These are phyloP conservation scores for Maudiozyma barnettii DNA, from an alignment of 805 yeast genomes.

Conservation along the genomic window DNA sequence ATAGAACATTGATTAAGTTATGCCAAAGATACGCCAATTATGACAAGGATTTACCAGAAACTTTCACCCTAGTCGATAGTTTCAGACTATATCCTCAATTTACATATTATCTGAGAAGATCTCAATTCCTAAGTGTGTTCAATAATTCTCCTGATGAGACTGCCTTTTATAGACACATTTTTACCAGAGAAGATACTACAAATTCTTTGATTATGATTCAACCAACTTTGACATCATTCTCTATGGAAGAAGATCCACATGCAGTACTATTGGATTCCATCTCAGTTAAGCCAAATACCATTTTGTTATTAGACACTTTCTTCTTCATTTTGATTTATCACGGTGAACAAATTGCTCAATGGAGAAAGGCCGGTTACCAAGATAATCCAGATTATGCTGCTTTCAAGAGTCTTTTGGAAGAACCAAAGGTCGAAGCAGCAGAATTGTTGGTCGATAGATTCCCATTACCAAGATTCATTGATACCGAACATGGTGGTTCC, in stretches of 20 bases:
- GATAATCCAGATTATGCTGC: slow-evolving; percentile 83
- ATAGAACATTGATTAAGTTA: slow-evolving; percentile 77
- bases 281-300: slow-evolving; percentile 80
- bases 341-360: slow-evolving; percentile 88
- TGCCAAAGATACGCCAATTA: slow-evolving; percentile 93
- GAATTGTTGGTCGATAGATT: slow-evolving; percentile 84
- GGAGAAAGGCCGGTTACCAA: slow-evolving; percentile 95
- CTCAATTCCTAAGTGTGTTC: slow-evolving; percentile 91
- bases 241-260: slow-evolving; percentile 75
- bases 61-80: slow-evolving; percentile 75
- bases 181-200: slow-evolving; percentile 83
- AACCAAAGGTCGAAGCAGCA: slow-evolving; percentile 88
- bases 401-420: slow-evolving; percentile 76
- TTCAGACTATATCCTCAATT: slow-evolving; percentile 91
- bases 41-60: slow-evolving; percentile 70
- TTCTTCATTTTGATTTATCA: slow-evolving; percentile 94
- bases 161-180: slow-evolving; percentile 88
- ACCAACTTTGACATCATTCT: slow-evolving; percentile 85
- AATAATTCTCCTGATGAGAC: slow-evolving; percentile 99
- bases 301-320: slow-evolving; percentile 85
- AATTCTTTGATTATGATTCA: slow-evolving; percentile 95
- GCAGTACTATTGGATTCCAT: slow-evolving; percentile 91
- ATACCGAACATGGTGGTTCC: slow-evolving; percentile 96
- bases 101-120: slow-evolving; percentile 88
- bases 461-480: slow-evolving; percentile 96